A percentile compares a stretch with the other conserved stretches of the same genome.
Evolutionary conservation across 805 yeast genomes (phyloP).

Genomic region (Citeromyces matritensis): DNA sequence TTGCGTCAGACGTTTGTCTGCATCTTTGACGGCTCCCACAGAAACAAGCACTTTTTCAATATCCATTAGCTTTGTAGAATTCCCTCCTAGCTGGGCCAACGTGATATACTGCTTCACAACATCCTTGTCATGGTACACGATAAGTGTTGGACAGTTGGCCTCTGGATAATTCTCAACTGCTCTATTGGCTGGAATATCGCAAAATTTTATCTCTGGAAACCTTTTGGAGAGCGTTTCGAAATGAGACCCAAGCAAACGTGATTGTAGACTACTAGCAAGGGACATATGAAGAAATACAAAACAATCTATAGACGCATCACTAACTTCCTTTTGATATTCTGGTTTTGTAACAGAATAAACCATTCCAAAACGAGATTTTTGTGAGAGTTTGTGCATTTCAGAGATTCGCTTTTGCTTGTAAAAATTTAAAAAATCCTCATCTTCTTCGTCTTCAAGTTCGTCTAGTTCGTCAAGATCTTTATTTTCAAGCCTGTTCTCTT

Average conservation of each 20-base stretch:
- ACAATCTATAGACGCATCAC: conserved; percentile 54
- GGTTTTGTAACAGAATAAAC: conserved; percentile 74
- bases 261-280: conserved; percentile 51
- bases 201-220: conserved; percentile 75
- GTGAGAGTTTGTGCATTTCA: conserved; percentile 51
- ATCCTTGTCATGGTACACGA: conserved; percentile 66
- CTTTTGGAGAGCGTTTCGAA: conserved; percentile 43
- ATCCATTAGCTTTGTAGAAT: conserved; percentile 53
- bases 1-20: conserved; percentile 51
- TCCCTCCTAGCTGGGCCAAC: conserved; percentile 72
- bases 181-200: conserved; percentile 80
- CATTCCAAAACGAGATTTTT: conserved; percentile 49
- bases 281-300: conserved; percentile 73
- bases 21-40: conserved; percentile 45
- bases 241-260: conserved; percentile 53
- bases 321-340: conserved; percentile 76
- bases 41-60: conserved; percentile 60
- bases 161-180: conserved; percentile 92
- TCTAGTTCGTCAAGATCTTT: conserved; percentile 72
- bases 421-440: conserved; percentile 71
- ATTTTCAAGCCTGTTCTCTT: conserved; percentile 69
- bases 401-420: conserved; percentile 67
- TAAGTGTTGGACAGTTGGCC: conserved; percentile 76
- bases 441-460: conserved; percentile 83
- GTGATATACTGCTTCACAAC: conserved; percentile 76